Evolutionary conservation across 1,284 basidiomycete species (phyloP).

Genomic region (Agroathelia rolfsii): DNA sequence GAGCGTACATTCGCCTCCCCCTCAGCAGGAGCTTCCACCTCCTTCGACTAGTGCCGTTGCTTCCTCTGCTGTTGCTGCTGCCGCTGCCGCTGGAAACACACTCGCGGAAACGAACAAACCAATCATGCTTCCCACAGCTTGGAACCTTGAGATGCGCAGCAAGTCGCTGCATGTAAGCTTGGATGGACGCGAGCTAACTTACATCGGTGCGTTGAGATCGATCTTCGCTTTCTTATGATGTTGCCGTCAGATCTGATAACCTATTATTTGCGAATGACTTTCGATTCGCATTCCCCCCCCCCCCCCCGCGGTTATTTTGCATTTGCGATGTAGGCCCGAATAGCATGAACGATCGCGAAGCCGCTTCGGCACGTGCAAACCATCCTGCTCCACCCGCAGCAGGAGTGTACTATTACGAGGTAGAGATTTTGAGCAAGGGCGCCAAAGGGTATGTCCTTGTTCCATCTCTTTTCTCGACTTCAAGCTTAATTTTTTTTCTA

Average conservation of each 20-base stretch:
- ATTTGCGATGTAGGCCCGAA: slow-evolving; percentile 40
- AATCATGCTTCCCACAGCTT: slow-evolving; percentile 63
- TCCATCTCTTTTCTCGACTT: slow-evolving; percentile 9
- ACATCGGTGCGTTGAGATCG: slow-evolving; percentile 36
- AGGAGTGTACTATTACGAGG: slow-evolving; percentile 89
- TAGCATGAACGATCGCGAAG: slow-evolving; percentile 63
- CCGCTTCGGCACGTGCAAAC: slow-evolving; percentile 69
- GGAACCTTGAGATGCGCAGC: slow-evolving; percentile 62
- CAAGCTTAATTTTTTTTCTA: slow-evolving; percentile 20
- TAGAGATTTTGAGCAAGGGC: slow-evolving; percentile 72
- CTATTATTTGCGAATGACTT: too few species aligned
- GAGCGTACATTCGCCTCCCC: slow-evolving; percentile 37
- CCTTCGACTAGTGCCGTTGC: slow-evolving; percentile 18
- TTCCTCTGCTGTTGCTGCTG: neutral
- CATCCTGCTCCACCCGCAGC: slow-evolving; percentile 70
- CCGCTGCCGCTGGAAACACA: slow-evolving; percentile 8
- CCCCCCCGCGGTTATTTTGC: too few species aligned
- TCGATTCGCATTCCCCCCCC: too few species aligned
- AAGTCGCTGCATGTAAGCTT: slow-evolving; percentile 47
- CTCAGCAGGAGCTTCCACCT: slow-evolving; percentile 21
- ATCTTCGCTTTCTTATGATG: slow-evolving; percentile 6
- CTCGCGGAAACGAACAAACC: slow-evolving; percentile 21
- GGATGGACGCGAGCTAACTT: slow-evolving; percentile 65
- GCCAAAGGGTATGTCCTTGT: slow-evolving; percentile 52
- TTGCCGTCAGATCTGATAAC: too few species aligned